Conservation (phyloP, 805 yeast genomes). For the Kuraishia hungarica region DNA sequence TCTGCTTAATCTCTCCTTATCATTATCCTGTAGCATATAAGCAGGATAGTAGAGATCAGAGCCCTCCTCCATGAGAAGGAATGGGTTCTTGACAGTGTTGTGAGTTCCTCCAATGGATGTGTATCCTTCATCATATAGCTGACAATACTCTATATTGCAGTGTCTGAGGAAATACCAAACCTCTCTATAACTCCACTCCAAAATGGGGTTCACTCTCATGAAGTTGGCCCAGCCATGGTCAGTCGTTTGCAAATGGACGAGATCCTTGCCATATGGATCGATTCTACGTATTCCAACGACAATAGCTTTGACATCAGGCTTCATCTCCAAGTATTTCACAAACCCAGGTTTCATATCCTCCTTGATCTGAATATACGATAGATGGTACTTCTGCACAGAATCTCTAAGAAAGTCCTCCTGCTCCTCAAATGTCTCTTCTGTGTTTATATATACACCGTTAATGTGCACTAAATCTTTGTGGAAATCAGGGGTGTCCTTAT, state of each 20-base stretch:
- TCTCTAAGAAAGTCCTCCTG: conserved; percentile 55
- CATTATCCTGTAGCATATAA: conserved; percentile 49
- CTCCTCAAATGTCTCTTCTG: conserved; percentile 64
- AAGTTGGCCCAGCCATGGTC: conserved; percentile 92
- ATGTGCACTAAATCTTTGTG: conserved; percentile 20
- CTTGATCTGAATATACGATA: conserved; percentile 36
- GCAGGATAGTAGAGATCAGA: conserved; percentile 37
- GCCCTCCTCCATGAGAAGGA: conserved; percentile 20
- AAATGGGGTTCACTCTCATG: conserved; percentile 75
- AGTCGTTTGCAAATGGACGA: conserved; percentile 60
- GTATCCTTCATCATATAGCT: conserved; percentile 73
- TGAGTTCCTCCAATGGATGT: conserved; percentile 82
- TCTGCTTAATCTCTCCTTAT: conserved; percentile 43
- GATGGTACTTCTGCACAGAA: conserved; percentile 45
- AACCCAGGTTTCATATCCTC: conserved; percentile 62
- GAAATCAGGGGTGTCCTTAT: conserved; percentile 8
- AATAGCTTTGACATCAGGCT: conserved; percentile 58
- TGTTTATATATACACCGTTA: conserved; percentile 66
- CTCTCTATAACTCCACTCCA: conserved; percentile 79
- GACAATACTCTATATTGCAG: conserved; percentile 59
- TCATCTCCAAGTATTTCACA: conserved; percentile 40
- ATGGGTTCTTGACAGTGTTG: conserved; percentile 69
- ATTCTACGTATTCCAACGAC: conserved; percentile 82
- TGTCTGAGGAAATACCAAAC: conserved; percentile 76
- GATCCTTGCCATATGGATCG: conserved; percentile 71